Evolutionary conservation across 1,139 yeast species (phyloP).

Genomic region (Candida sanyaensis): DNA sequence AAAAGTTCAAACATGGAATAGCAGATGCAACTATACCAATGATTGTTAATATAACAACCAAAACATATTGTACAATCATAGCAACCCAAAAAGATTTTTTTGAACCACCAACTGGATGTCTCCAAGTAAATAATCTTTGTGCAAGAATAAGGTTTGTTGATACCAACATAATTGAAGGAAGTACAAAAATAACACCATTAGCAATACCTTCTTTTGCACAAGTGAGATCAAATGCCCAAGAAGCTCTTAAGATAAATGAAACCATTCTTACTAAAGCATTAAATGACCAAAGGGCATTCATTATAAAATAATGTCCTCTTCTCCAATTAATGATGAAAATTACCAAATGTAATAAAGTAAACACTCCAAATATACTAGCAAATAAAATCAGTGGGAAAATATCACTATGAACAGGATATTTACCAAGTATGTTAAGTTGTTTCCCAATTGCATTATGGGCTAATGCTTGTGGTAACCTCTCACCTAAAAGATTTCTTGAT

Average conservation of each 20-base stretch:
- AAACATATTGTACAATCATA: constrained; percentile 32
- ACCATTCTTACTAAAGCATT: constrained; percentile 27
- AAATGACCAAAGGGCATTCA: constrained; percentile 32
- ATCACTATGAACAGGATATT: constrained; percentile 31
- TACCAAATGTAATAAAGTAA: constrained; percentile 25
- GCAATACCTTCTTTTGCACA: constrained; percentile 30
- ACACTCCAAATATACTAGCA: constrained; percentile 27
- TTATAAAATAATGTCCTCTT: constrained; percentile 37
- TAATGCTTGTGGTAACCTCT: constrained; percentile 21
- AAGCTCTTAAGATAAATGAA: constrained; percentile 32
- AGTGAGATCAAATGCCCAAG: constrained; percentile 31
- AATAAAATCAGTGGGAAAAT: constrained; percentile 34
- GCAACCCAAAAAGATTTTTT: constrained; percentile 34
- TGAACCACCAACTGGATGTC: constrained; percentile 50
- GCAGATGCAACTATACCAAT: constrained; percentile 36
- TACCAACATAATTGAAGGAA: constrained; percentile 35
- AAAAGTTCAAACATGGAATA: constrained; percentile 34
- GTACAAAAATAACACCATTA: constrained; percentile 33
- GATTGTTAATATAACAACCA: constrained; percentile 31
- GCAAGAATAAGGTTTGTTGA: constrained; percentile 42
- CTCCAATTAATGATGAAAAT: constrained; percentile 31
- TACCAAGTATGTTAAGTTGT: constrained; percentile 36
- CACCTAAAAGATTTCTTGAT: constrained; percentile 25
- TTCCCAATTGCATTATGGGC: constrained; percentile 19
- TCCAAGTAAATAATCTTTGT: constrained; percentile 47